Base-by-base conservation (phyloP, 805 yeast genomes). In the Suhomyces emberorum region DNA sequence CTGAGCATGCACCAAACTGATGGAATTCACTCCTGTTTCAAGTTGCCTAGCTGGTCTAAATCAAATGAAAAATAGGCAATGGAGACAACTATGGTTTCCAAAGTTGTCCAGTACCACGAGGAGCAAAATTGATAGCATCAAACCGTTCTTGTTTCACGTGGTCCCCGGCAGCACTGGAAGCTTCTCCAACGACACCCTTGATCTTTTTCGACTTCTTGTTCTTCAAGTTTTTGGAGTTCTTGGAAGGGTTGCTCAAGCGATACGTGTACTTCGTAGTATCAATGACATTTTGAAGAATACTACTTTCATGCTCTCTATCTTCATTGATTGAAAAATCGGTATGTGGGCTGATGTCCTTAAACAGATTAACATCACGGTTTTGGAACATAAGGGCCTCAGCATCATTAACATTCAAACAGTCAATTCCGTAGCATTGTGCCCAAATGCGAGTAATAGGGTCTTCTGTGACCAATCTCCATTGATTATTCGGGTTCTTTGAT, bases 401-500 rank as follows among this genome's bases (percentile, higher is more conserved):
- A 46, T 76, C 76, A 38, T 69, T 69, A 39, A 79, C 58, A 46
- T 70, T 63, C 56, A 77, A 44, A 45, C 79, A 70, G 32, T 68
- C 65, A 46, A 83, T 53, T n/a, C 79, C 72, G 48, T 65, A 69
- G 54, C 83, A 61, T 42, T 59, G 55, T 32, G 75, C 63, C 87
- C 85, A 72, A 28, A 72, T 65, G 38, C 62, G 59, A 11, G 79
- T 70, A 3, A 69, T 63, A 2, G 69, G 51, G 46, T 81, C 86
- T 52, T 83, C 91, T 4, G 86, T 73, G 4, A 82, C 67, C 16
- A 81, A 55, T 16, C 64, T 61, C 88, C 88, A 83, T 23, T 66
- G 57, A 19, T 54, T 54, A 3, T 32, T 36, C 15, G 44, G 42
- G n/a, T 48, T 23, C 6, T 30, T 30, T 26, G 57, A 57, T 7